A percentile compares a stretch with the other conserved stretches of the same genome.
Evolutionary conservation across 805 yeast species (phyloP).

Genomic region (Priceomyces fermenticarens): DNA sequence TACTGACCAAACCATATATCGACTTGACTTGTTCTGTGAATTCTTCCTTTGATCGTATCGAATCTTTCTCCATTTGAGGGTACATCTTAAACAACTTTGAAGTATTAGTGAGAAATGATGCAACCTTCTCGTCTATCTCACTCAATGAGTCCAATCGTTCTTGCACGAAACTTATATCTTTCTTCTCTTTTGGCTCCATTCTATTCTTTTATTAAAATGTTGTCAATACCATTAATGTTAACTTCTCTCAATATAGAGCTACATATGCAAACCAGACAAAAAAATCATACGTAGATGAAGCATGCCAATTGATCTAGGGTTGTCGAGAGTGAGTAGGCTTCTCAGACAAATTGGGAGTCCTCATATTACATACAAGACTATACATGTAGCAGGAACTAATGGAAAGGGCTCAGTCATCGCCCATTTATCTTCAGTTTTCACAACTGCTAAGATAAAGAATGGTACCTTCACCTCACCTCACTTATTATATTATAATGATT

Average conservation of each 20-base stretch:
- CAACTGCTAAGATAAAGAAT: conserved; percentile 44
- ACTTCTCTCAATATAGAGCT: too few species aligned
- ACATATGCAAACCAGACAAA: background rate
- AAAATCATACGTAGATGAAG: background rate
- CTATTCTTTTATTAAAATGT: too few species aligned
- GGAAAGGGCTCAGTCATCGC: conserved; percentile 95
- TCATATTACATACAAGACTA: conserved; percentile 55
- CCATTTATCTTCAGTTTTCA: conserved; percentile 65
- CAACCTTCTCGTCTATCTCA: conserved; percentile 51
- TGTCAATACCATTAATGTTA: too few species aligned
- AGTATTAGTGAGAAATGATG: conserved; percentile 47
- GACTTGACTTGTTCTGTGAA: conserved; percentile 43
- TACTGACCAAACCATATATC: conserved; percentile 55
- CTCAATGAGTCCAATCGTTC: conserved; percentile 51
- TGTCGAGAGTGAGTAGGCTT: conserved; percentile 29
- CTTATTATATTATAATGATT: conserved; percentile 67
- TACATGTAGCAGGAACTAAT: conserved; percentile 96
- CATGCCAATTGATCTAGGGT: conserved; percentile 41
- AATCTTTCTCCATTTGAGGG: conserved; percentile 21
- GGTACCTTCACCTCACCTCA: conserved; percentile 94
- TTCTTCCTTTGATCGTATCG: conserved; percentile 26
- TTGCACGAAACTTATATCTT: conserved; percentile 37
- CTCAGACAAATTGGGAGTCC: conserved; percentile 61
- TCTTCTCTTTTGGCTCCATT: conserved; percentile 9
- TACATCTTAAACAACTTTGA: conserved; percentile 46